Base-by-base conservation (phyloP, 2,329 filamentous ascomycete species). In the Byssochlamys sp. region DNA sequence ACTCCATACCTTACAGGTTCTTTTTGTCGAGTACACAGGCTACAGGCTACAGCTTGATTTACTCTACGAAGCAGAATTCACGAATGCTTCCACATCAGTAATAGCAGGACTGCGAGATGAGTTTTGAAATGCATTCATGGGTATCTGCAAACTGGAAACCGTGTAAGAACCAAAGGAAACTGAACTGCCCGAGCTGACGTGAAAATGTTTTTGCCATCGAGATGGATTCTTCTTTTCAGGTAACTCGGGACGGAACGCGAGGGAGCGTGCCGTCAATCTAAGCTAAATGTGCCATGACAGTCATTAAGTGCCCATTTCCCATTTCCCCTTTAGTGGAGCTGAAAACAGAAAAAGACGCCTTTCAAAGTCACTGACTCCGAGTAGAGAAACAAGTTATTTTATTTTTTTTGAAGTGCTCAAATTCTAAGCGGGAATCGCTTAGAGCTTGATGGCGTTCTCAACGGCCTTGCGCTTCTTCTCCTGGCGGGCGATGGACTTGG, bases 401-500 rank as follows among this genome's bases (percentile, higher is more conserved):
- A 10, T 10, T 51, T 14, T 51, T 51, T 51, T 51, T 51, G 25
- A 14, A 49, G 14, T n/a, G 27, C 10, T 51, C 25, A 28, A 51
- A 62, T 57, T 60, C 55, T 61, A 55, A 52, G 55, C 55, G 56
- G 58, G 33, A 55, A 56, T 35, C 57, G 62, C 73, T 83, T 95
- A 99, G 82, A 99, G 95, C 89, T 97, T 97, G 85, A 96, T 91
- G 76, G 94, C 91, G 74, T 79, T 80, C 81, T 97, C 94, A 64
- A 94, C 74, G 74, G 91, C 91, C 88, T 96, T 96, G 80, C 88
- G 84, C 84, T 90, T 90, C 89, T 96, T 96, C 78, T 84, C 82
- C 73, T 81, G 80, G 70, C 81, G 80, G 65, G 84, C 85, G 67
- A 85, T 85, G 75, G 94, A 91, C 90, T 99, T 99, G 77, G 87